phyloP scores from a whole-genome alignment of 108 stramenopile genomes.

The Cylindrotheca closterium region DNA sequence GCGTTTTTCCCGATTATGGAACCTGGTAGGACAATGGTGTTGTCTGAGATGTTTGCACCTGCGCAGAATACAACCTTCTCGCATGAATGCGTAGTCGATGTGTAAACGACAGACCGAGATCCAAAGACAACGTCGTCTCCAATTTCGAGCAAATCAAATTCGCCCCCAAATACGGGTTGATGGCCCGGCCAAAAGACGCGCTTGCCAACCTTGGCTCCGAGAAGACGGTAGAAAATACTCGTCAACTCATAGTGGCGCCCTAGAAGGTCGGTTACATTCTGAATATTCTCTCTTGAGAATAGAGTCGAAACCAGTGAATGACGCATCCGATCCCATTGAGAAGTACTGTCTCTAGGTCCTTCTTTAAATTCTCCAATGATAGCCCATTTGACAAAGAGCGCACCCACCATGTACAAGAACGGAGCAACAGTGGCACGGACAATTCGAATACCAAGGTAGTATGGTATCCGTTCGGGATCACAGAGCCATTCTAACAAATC shows the following conservation, averaged over 20 bases:
- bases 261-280: conserved; percentile 44
- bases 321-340: conserved; percentile 41
- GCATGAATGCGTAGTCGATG: conserved; percentile 22
- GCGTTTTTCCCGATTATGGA: conserved; percentile 52
- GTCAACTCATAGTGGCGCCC: conserved; percentile 62
- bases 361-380: conserved; percentile 59
- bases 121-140: conserved; percentile 76
- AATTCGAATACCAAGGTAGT: conserved; percentile 51
- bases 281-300: conserved; percentile 42
- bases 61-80: conserved; percentile 54
- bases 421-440: conserved; percentile 36
- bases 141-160: conserved; percentile 65
- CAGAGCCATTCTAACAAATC: conserved; percentile 59
- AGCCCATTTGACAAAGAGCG: conserved; percentile 48
- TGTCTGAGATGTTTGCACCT: conserved; percentile 54
- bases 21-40: conserved; percentile 60
- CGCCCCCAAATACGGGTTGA: conserved; percentile 42
- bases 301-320: conserved; percentile 45
- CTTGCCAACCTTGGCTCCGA: conserved; percentile 68
- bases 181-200: conserved; percentile 69
- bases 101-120: conserved; percentile 47
- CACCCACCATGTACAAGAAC: conserved; percentile 47
- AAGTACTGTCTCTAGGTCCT: conserved; percentile 40
- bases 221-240: conserved; percentile 43
- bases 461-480: conserved; percentile 52